Conservation (phyloP, 495 filamentous ascomycete species). For the Pyrenopolyporus hunteri region DNA sequence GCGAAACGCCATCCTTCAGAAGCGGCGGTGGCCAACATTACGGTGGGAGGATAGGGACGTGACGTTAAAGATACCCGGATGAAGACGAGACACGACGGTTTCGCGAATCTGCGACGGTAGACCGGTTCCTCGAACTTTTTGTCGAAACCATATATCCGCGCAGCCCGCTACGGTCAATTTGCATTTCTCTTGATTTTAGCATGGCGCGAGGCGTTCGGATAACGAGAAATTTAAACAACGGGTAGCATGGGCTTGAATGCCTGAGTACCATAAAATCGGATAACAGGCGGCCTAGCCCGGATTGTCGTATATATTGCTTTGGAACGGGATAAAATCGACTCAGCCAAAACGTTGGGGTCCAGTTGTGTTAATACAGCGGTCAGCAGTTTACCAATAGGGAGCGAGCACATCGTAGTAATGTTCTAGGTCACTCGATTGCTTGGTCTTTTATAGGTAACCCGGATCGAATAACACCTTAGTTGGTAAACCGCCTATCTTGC, state of each 20-base stretch:
- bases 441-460: constrained; percentile 19
- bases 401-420: constrained; percentile 11
- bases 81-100: constrained; percentile 13
- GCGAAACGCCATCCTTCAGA: constrained; percentile 16
- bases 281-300: background rate
- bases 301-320: constrained; percentile 12
- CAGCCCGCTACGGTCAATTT: constrained; percentile 20
- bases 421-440: constrained; percentile 12
- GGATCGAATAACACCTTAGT: constrained; percentile 10
- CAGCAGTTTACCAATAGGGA: constrained; percentile 10
- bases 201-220: constrained; percentile 42
- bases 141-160: background rate
- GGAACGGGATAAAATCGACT: constrained; percentile 11
- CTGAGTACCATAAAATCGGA: constrained; percentile 7
- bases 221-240: constrained; percentile 21
- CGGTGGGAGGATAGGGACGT: constrained; percentile 30
- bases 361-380: constrained; percentile 2
- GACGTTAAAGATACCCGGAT: constrained; percentile 37
- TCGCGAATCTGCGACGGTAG: constrained; percentile 10
- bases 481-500: background rate
- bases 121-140: background rate
- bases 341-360: background rate
- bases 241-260: constrained; percentile 17
- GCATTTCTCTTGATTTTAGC: constrained; percentile 44
- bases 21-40: constrained; percentile 10